These are phyloP conservation scores for Histomonas meleagridis DNA, from an alignment of 208 protist species.

Conservation along the genomic window DNA sequence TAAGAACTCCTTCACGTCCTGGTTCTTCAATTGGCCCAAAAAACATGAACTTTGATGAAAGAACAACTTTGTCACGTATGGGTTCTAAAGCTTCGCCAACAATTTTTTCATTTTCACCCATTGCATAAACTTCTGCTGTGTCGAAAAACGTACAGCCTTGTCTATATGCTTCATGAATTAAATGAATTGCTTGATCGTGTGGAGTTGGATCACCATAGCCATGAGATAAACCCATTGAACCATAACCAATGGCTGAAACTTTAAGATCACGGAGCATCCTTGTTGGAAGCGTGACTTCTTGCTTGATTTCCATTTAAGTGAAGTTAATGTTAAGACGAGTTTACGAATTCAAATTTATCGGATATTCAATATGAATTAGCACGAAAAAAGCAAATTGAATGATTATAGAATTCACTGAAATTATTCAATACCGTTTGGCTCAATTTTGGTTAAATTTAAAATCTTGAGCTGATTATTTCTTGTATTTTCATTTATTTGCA, in stretches of 20 bases:
- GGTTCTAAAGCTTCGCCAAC: not conserved
- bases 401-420: too few species aligned
- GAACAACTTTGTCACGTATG: not conserved
- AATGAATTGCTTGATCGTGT: not conserved
- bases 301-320: too few species aligned
- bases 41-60: not conserved
- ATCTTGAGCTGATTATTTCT: too few species aligned
- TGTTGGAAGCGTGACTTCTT: too few species aligned
- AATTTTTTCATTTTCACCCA: not conserved
- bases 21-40: not conserved
- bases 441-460: too few species aligned
- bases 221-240: not conserved
- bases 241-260: not conserved
- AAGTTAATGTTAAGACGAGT: too few species aligned
- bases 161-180: not conserved
- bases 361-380: too few species aligned
- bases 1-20: not conserved
- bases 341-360: too few species aligned
- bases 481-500: too few species aligned
- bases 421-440: too few species aligned
- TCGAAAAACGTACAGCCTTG: conserved; percentile 34
- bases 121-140: conserved; percentile 28
- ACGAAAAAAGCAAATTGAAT: too few species aligned
- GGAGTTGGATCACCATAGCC: not conserved
- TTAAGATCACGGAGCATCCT: not conserved